Evolutionary conservation across 805 yeast species (phyloP).

Genomic region (Monosporozyma servazzii): DNA sequence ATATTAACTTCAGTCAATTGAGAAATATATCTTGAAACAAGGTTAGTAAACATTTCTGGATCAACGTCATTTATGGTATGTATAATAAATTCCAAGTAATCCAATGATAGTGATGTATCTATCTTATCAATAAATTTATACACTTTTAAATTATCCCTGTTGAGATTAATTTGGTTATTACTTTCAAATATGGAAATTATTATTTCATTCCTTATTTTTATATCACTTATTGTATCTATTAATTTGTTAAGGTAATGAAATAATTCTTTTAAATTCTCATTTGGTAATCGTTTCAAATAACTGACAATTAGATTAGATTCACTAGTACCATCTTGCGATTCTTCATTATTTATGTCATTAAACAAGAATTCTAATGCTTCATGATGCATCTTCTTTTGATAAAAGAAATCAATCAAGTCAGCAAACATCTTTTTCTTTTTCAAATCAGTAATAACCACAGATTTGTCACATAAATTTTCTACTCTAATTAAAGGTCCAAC

Average conservation of each 20-base stretch:
- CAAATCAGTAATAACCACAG: conserved; percentile 48
- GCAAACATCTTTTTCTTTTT: conserved; percentile 40
- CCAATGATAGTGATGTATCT: conserved; percentile 26
- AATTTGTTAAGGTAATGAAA: conserved; percentile 48
- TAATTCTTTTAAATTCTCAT: conserved; percentile 42
- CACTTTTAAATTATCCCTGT: conserved; percentile 45
- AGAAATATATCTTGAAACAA: conserved; percentile 38
- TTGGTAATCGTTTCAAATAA: conserved; percentile 49
- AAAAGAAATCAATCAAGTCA: conserved; percentile 73
- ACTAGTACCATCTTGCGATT: conserved; percentile 7
- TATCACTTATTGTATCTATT: conserved; percentile 29
- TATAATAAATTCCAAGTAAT: conserved; percentile 47
- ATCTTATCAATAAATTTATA: conserved; percentile 39
- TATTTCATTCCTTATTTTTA: conserved; percentile 22
- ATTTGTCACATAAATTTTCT: conserved; percentile 62
- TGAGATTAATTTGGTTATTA: conserved; percentile 50
- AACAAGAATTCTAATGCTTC: conserved; percentile 56
- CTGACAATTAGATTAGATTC: conserved; percentile 41
- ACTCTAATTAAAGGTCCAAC: conserved; percentile 77
- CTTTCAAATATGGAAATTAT: conserved; percentile 51
- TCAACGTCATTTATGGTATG: conserved; percentile 31
- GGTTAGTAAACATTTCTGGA: conserved; percentile 34
- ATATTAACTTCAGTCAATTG: conserved; percentile 15
- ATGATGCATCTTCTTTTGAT: conserved; percentile 48
- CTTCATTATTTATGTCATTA: conserved; percentile 1